Percentiles rank a stretch among this genome's conserved stretches.
Conservation (phyloP, 2,329 filamentous ascomycete genomes). For the Cordyceps farinosa region DNA sequence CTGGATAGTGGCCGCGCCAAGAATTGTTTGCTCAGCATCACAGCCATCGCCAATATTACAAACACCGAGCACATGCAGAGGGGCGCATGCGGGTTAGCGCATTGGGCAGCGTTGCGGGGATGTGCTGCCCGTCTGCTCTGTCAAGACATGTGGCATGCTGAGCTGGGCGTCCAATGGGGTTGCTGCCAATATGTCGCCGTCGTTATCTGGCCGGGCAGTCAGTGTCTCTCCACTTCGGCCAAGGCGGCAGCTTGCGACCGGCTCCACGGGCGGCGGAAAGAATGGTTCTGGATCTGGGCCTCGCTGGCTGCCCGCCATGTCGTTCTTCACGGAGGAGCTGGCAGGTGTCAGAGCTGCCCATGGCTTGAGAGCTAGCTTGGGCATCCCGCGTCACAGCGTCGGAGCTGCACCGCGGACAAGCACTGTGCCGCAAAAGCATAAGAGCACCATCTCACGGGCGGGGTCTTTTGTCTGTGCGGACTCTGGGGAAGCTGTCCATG, state of each 20-base stretch:
- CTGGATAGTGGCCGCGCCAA: too few species aligned
- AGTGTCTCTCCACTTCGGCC: background rate
- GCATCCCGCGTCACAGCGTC: too few species aligned
- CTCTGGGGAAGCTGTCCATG: background rate
- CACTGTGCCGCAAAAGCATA: background rate
- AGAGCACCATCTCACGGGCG: background rate
- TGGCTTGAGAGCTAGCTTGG: too few species aligned
- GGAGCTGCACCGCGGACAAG: too few species aligned
- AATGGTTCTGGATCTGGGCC: background rate
- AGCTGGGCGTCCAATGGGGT: background rate
- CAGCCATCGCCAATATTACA: background rate
- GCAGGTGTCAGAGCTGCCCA: too few species aligned
- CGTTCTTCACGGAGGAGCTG: too few species aligned
- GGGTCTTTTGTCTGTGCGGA: conserved; percentile 4
- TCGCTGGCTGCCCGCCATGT: background rate
- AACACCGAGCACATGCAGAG: background rate
- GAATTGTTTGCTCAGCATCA: too few species aligned
- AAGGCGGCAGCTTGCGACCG: conserved; percentile 6
- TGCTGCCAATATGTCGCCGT: background rate
- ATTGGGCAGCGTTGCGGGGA: background rate
- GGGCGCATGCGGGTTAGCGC: background rate
- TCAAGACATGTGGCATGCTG: background rate
- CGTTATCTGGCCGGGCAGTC: background rate
- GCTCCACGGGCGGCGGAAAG: background rate
- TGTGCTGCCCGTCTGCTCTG: too few species aligned